phyloP scores from a whole-genome alignment of 371 early-diverging fungal genomes.

The Mortierella sp. region DNA sequence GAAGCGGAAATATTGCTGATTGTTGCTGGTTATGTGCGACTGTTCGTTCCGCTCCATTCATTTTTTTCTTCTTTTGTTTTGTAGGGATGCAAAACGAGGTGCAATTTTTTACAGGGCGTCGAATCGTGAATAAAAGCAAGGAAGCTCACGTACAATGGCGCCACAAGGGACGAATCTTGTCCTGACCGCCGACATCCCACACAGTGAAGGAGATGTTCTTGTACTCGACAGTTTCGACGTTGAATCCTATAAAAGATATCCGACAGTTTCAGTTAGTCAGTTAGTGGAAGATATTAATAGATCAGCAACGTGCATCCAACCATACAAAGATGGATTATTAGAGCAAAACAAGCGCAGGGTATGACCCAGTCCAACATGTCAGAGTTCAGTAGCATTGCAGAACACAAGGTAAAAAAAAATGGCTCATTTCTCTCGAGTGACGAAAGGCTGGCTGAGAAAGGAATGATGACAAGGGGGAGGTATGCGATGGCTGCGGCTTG shows the following conservation, averaged over 20 bases:
- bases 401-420: not conserved
- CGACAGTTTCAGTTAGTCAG: not conserved
- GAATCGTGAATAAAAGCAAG: not conserved
- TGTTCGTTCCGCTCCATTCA: not conserved
- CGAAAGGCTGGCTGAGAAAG: not conserved
- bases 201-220: slow-evolving; percentile 97
- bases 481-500: not conserved
- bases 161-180: slow-evolving; percentile 95
- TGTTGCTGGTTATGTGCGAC: too few species aligned
- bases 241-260: slow-evolving; percentile 81
- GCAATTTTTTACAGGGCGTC: too few species aligned
- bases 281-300: slow-evolving; percentile 1
- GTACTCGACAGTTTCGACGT: slow-evolving; percentile 97
- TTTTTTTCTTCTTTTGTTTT: not conserved
- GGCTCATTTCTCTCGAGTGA: not conserved
- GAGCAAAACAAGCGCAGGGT: not conserved
- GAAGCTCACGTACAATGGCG: slow-evolving; percentile 73
- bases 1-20: not conserved
- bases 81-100: not conserved
- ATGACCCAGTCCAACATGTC: not conserved
- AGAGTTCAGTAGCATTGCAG: not conserved
- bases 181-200: slow-evolving; percentile 98
- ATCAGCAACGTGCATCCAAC: not conserved
- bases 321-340: not conserved
- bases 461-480: slow-evolving; percentile 6